These are phyloP conservation scores for Fusarium hostae DNA, from an alignment of 2,329 filamentous ascomycete genomes.

Conservation along the genomic window DNA sequence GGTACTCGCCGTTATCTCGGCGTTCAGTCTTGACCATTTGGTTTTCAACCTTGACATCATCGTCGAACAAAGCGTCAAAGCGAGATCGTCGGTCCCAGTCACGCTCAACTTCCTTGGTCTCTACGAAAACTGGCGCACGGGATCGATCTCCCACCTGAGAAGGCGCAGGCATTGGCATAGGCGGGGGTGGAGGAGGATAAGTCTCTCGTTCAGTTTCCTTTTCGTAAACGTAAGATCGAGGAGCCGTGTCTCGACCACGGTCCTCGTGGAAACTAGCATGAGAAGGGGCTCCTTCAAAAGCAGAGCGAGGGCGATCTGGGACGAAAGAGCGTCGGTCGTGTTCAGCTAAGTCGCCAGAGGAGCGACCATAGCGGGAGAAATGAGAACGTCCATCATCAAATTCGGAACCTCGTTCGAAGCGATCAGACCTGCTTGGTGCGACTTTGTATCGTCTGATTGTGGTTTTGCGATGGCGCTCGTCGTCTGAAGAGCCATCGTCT, in stretches of 20 bases:
- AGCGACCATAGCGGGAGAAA: conserved; percentile 53
- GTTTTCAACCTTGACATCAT: conserved; percentile 65
- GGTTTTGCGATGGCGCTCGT: conserved; percentile 58
- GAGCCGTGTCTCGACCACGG: conserved; percentile 50
- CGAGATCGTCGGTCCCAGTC: conserved; percentile 58
- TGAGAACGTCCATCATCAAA: conserved; percentile 60
- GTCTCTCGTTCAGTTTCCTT: conserved; percentile 41
- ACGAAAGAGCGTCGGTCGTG: conserved; percentile 57
- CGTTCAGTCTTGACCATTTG: conserved; percentile 57
- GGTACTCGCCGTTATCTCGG: conserved; percentile 54
- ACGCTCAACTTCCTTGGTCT: conserved; percentile 51
- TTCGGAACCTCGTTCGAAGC: conserved; percentile 55
- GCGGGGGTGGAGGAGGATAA: conserved; percentile 38
- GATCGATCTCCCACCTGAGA: conserved; percentile 39
- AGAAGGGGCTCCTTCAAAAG: conserved; percentile 56
- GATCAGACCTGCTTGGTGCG: conserved; percentile 54
- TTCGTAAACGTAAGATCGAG: conserved; percentile 38
- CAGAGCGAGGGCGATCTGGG: conserved; percentile 64
- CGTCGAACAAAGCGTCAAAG: conserved; percentile 57
- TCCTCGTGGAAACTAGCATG: conserved; percentile 59
- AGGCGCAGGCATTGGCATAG: conserved; percentile 40
- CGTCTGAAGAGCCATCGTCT: conserved; percentile 53
- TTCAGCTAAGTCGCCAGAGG: conserved; percentile 55
- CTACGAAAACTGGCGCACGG: conserved; percentile 51
- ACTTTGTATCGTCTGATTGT: conserved; percentile 67